These are phyloP conservation scores for Fusarium nurragi DNA, from an alignment of 2,329 filamentous ascomycete genomes.

Conservation along the genomic window DNA sequence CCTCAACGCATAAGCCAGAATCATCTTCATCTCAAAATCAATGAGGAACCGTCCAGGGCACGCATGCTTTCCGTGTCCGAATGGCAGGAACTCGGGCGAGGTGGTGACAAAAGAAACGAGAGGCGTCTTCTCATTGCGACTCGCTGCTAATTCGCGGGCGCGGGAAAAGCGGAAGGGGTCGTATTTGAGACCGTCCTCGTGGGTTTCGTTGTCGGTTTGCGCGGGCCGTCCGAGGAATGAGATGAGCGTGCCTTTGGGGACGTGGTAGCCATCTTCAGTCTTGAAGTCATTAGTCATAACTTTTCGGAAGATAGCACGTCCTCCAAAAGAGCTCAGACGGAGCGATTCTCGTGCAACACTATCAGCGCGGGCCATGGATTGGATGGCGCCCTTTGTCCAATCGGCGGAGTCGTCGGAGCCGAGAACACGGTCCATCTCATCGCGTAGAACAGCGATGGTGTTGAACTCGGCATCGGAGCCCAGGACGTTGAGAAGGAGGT, in stretches of 20 bases:
- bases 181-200: slow-evolving; percentile 50
- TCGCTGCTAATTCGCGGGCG: slow-evolving; percentile 43
- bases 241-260: slow-evolving; percentile 48
- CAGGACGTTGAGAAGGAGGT: slow-evolving; percentile 52
- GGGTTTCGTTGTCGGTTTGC: slow-evolving; percentile 45
- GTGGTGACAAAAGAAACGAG: slow-evolving; percentile 30
- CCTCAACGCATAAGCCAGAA: slow-evolving; percentile 35
- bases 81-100: slow-evolving; percentile 45
- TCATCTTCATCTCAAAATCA: slow-evolving; percentile 49
- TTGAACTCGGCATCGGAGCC: slow-evolving; percentile 50
- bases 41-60: slow-evolving; percentile 47
- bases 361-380: slow-evolving; percentile 52
- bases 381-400: slow-evolving; percentile 54
- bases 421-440: slow-evolving; percentile 50
- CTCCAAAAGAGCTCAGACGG: slow-evolving; percentile 48
- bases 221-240: slow-evolving; percentile 47
- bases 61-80: slow-evolving; percentile 50
- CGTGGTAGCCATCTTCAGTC: slow-evolving; percentile 46
- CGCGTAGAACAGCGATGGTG: slow-evolving; percentile 51
- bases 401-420: slow-evolving; percentile 28
- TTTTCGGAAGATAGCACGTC: slow-evolving; percentile 44
- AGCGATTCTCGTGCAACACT: slow-evolving; percentile 57
- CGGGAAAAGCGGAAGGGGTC: slow-evolving; percentile 56
- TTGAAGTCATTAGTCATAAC: slow-evolving; percentile 44
- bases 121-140: slow-evolving; percentile 17